Percentiles rank a stretch among this genome's conserved stretches.
phyloP scores from a whole-genome alignment of 257 asterid genomes.

The Ballota nigra region DNA sequence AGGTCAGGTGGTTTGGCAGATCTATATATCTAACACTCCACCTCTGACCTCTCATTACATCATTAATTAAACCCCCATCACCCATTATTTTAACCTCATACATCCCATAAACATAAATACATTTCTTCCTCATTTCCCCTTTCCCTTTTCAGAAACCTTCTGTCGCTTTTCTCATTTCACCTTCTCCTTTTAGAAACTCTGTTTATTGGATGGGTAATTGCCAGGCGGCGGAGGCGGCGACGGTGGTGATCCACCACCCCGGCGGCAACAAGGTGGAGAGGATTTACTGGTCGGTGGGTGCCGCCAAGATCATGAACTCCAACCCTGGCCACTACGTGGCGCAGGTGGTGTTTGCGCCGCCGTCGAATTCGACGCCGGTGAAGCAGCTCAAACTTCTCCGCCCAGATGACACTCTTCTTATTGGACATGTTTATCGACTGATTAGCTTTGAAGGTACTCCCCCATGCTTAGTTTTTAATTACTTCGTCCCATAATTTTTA shows the following conservation, averaged over 20 bases:
- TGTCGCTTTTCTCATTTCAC: neutral
- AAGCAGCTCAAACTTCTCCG: conserved; percentile 81
- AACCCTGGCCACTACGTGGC: conserved; percentile 92
- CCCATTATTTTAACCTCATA: too few relatives aligned
- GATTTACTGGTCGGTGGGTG: conserved; percentile 67
- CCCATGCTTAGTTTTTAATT: too few relatives aligned
- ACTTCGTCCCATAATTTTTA: too few relatives aligned
- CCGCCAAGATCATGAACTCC: conserved; percentile 64
- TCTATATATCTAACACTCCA: conserved; percentile 46
- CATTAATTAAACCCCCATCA: neutral
- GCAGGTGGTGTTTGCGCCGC: conserved; percentile 31
- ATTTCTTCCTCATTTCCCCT: neutral
- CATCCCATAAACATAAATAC: neutral
- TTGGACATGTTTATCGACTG: conserved; percentile 82
- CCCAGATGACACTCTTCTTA: conserved; percentile 63
- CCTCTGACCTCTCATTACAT: conserved; percentile 20
- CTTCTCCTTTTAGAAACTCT: too few relatives aligned
- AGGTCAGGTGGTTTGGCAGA: conserved; percentile 43
- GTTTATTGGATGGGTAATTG: conserved; percentile 98
- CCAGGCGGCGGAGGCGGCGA: conserved; percentile 90
- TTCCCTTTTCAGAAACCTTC: neutral
- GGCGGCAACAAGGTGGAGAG: conserved; percentile 59
- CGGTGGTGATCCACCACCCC: conserved; percentile 74
- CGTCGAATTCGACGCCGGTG: conserved; percentile 38
- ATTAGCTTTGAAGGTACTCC: conserved; percentile 83